Evolutionary conservation across 345 rosid species (phyloP).

Genomic region (Arabis alpina): DNA sequence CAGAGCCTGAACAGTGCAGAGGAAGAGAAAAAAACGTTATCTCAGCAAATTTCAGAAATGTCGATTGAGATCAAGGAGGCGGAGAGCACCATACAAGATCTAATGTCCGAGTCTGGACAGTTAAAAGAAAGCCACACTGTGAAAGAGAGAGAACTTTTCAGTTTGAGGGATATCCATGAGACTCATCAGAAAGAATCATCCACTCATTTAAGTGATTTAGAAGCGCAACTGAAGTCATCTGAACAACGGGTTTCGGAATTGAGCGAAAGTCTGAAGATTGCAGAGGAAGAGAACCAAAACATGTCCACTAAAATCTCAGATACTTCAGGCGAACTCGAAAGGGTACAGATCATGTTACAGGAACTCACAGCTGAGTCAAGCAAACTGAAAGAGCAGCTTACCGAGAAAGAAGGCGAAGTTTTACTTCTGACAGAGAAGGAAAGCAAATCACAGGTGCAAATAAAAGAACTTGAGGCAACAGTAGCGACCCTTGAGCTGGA

Average conservation of each 20-base stretch:
- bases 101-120: conserved; percentile 50
- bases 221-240: conserved; percentile 53
- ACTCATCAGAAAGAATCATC: conserved; percentile 58
- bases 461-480: conserved; percentile 36
- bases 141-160: conserved; percentile 61
- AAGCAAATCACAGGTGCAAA: conserved; percentile 50
- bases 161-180: conserved; percentile 58
- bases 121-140: conserved; percentile 64
- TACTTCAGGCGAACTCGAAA: conserved; percentile 57
- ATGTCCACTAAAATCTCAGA: conserved; percentile 57
- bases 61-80: conserved; percentile 59
- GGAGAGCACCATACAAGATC: conserved; percentile 48
- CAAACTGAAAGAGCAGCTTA: conserved; percentile 50
- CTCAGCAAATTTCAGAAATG: conserved; percentile 54
- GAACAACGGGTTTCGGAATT: conserved; percentile 53
- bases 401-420: conserved; percentile 57
- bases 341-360: conserved; percentile 47
- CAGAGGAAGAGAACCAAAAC: conserved; percentile 60
- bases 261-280: conserved; percentile 54
- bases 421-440: conserved; percentile 54
- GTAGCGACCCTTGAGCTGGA: conserved; percentile 56
- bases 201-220: conserved; percentile 36
- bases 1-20: conserved; percentile 46
- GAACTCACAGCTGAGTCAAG: conserved; percentile 52
- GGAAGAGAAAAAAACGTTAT: conserved; percentile 64